Conservation (phyloP, 768 basidiomycete genomes). For the Pleurotus platypus region DNA sequence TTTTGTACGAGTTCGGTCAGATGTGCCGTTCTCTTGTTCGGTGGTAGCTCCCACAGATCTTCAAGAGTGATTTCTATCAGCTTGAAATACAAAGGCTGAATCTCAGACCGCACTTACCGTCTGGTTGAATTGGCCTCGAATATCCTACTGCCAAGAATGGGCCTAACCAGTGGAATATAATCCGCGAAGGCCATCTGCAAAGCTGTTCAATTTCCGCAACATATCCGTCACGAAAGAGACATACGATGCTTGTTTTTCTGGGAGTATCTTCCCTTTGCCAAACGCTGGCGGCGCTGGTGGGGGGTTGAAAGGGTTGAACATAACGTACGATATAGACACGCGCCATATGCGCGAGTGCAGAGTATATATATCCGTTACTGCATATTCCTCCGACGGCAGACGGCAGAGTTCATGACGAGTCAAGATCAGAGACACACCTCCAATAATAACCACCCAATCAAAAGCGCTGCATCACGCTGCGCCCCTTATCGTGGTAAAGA, state of each 20-base stretch:
- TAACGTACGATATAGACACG: background rate
- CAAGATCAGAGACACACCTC: too few species aligned
- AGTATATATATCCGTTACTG: too few species aligned
- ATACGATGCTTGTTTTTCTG: constrained; percentile 27
- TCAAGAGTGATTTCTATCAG: background rate
- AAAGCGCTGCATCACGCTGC: too few species aligned
- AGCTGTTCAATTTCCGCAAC: too few species aligned
- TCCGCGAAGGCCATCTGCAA: constrained; percentile 38
- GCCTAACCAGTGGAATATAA: constrained; percentile 51
- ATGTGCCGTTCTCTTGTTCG: constrained; percentile 27
- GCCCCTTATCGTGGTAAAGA: too few species aligned
- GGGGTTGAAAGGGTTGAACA: constrained; percentile 16
- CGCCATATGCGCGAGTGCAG: background rate
- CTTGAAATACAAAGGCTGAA: background rate
- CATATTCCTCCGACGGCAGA: background rate
- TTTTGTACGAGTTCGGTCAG: constrained; percentile 40
- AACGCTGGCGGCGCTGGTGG: constrained; percentile 18
- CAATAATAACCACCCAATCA: too few species aligned
- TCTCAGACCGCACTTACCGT: constrained; percentile 32
- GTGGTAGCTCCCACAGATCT: constrained; percentile 56
- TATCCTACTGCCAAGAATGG: constrained; percentile 57
- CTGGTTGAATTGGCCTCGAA: constrained; percentile 52
- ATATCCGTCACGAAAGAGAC: constrained; percentile 11
- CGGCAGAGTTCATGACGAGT: too few species aligned
- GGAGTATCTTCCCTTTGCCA: constrained; percentile 15